Evolutionary conservation across 768 basidiomycete genomes (phyloP), one percentile per base, ranked within the genome.

Genomic region (Termitomyces sp.): DNA sequence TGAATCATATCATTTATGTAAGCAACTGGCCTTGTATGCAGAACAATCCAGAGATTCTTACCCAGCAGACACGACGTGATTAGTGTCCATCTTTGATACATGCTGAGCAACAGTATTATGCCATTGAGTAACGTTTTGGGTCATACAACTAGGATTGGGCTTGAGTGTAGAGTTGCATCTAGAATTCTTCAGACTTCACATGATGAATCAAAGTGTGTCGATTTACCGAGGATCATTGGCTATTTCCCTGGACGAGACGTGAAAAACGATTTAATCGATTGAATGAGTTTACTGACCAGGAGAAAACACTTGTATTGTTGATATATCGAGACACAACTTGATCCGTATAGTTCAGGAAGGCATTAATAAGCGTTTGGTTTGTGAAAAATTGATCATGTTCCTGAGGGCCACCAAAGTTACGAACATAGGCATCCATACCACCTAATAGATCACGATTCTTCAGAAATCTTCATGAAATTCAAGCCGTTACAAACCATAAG

Each of bases 371-470:
- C 13, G 72, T 76, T 46, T 75, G 66, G 58, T 86, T 73, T 13
- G 74, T 75, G 68, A 80, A 88, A 66, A 88, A 88, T 49, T 81
- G 74, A 58, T 85, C 85, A 65, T 88, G 86, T 22, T 67, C 59
- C 40, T 69, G 74, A 64, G 56, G 61, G n/a, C 65, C 67, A 10
- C 70, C 72, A 54, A 77, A 80, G 67, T 74, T 73, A 61, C 81
- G 78, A 53, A 87, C 81, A 65, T 87, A 88, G 14, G 75, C 67
- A 66, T 88, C 86, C 83, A 86, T 85, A 35, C 85, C 85, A 49
- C 84, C 84, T 85, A 35, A 22, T 13, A 26, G 54, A 44, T 16
- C 3, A 13, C 26, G 12, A 14, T 26, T 18, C 5, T 13, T 46
- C 10, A 36, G 24, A 20, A 32, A 47, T 28, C n/a, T 24, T 40